Evolutionary conservation across 176 grass and related monocot species (phyloP).

Genomic region (Puya raimondii): DNA sequence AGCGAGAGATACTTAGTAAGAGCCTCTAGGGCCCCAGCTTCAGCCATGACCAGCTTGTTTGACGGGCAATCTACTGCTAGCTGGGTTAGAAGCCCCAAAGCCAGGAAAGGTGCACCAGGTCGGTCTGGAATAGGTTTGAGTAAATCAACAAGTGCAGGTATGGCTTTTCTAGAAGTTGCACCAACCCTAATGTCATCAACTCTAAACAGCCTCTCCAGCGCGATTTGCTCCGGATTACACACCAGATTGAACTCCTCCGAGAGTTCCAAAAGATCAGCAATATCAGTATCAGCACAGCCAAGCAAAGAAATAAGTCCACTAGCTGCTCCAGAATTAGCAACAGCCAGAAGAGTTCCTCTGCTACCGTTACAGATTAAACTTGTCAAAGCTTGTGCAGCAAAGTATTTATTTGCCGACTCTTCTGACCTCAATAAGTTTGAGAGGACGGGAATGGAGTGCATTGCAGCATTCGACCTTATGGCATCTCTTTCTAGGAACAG

Average conservation of each 20-base stretch:
- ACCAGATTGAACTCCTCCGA: conserved; percentile 89
- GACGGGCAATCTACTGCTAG: conserved; percentile 69
- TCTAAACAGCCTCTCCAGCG: conserved; percentile 86
- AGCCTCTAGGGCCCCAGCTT: conserved; percentile 90
- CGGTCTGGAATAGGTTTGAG: conserved; percentile 98
- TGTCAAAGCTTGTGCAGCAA: conserved; percentile 89
- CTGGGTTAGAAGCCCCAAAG: conserved; percentile 83
- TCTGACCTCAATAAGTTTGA: conserved; percentile 91
- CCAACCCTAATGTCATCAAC: conserved; percentile 96
- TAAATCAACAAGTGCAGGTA: conserved; percentile 95
- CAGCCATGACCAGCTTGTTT: conserved; percentile 94
- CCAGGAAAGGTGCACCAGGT: conserved; percentile 96
- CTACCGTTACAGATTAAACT: conserved; percentile 90
- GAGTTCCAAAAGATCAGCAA: conserved; percentile 88
- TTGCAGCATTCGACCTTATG: conserved; percentile 63
- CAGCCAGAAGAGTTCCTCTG: conserved; percentile 90
- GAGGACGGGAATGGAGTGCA: conserved; percentile 83
- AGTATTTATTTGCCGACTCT: conserved; percentile 85
- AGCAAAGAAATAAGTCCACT: conserved; percentile 91
- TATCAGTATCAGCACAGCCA: conserved; percentile 88
- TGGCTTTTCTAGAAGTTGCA: conserved; percentile 83
- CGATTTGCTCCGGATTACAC: conserved; percentile 77
- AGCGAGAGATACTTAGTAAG: conserved; percentile 96
- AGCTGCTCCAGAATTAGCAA: conserved; percentile 92
- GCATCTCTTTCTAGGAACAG: conserved; percentile 94